phyloP scores from a whole-genome alignment of 768 basidiomycete species.

The Lactarius deliciosus region DNA sequence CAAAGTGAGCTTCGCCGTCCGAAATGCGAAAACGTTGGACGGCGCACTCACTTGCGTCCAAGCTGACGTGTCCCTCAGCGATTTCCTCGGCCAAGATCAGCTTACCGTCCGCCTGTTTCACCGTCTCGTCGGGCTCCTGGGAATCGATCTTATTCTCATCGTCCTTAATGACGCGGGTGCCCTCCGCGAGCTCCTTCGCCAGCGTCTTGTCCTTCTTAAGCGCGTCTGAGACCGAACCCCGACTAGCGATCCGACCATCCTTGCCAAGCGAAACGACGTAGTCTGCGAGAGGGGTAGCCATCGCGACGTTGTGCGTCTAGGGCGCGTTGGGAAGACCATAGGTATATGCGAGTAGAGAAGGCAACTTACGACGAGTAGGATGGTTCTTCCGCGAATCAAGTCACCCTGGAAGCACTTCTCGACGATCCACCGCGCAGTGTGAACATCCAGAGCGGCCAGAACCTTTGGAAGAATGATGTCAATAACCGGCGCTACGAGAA shows the following conservation, averaged over 20 bases:
- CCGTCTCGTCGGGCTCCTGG: conserved; percentile 26
- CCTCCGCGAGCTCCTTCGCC: conserved; percentile 33
- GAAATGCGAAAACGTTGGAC: not conserved
- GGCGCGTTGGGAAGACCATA: not conserved
- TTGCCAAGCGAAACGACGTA: conserved; percentile 54
- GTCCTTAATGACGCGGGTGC: conserved; percentile 32
- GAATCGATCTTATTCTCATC: conserved; percentile 34
- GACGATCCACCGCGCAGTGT: conserved; percentile 53
- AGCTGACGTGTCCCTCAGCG: conserved; percentile 56
- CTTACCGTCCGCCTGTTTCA: conserved; percentile 46
- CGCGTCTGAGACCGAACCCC: conserved; percentile 50
- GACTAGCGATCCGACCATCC: conserved; percentile 52
- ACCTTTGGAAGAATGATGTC: conserved; percentile 31
- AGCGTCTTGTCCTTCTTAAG: conserved; percentile 43
- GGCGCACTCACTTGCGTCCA: conserved; percentile 41
- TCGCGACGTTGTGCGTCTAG: conserved; percentile 54
- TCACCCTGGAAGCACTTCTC: conserved; percentile 50
- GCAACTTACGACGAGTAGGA: conserved; percentile 49
- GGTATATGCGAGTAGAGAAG: not conserved
- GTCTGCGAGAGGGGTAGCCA: conserved; percentile 52
- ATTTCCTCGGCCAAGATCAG: conserved; percentile 68
- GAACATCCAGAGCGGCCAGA: conserved; percentile 52
- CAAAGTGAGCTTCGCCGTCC: conserved; percentile 16
- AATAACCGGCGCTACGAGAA: not conserved
- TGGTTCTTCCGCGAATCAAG: conserved; percentile 49